Evolutionary conservation across 495 filamentous ascomycete species (phyloP).

Genomic region (Cercophora sp.): DNA sequence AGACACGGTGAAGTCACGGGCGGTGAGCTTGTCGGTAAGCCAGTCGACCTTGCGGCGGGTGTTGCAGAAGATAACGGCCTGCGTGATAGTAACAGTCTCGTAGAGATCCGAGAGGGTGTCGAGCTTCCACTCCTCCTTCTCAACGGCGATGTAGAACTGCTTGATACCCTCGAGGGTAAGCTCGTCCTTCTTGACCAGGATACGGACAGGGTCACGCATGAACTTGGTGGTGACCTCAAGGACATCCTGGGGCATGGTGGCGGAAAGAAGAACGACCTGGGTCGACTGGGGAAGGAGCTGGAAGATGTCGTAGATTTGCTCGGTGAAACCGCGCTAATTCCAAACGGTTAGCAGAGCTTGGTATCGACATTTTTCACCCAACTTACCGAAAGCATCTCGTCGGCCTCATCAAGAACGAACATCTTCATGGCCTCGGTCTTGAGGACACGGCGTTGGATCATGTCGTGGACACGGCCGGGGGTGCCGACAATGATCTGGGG

Average conservation of each 20-base stretch:
- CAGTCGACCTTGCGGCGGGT: conserved; percentile 99
- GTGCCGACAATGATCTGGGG: conserved; percentile 97
- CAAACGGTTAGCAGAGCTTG: conserved; percentile 12
- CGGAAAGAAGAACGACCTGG: conserved; percentile 96
- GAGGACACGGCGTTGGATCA: conserved; percentile 95
- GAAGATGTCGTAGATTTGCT: conserved; percentile 99
- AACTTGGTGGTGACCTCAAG: conserved; percentile 99
- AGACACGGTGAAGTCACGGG: conserved; percentile 95
- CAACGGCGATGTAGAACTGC: conserved; percentile 98
- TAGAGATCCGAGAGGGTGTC: conserved; percentile 99
- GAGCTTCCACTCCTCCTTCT: conserved; percentile 99
- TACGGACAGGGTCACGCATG: conserved; percentile 98
- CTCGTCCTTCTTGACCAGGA: conserved; percentile 99
- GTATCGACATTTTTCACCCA: background rate
- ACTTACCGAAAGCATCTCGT: conserved; percentile 83
- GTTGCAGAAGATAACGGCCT: conserved; percentile 99
- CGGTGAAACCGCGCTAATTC: conserved; percentile 86
- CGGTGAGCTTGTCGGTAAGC: conserved; percentile 98
- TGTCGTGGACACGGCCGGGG: conserved; percentile 93
- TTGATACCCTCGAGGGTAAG: conserved; percentile 97
- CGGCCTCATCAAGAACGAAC: conserved; percentile 96
- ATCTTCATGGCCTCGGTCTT: conserved; percentile 97
- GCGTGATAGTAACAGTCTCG: conserved; percentile 97
- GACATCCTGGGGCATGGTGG: conserved; percentile 95
- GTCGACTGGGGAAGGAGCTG: conserved; percentile 93